These are phyloP conservation scores for Kwoniella shandongensis DNA, from an alignment of 768 basidiomycete species.

Conservation along the genomic window DNA sequence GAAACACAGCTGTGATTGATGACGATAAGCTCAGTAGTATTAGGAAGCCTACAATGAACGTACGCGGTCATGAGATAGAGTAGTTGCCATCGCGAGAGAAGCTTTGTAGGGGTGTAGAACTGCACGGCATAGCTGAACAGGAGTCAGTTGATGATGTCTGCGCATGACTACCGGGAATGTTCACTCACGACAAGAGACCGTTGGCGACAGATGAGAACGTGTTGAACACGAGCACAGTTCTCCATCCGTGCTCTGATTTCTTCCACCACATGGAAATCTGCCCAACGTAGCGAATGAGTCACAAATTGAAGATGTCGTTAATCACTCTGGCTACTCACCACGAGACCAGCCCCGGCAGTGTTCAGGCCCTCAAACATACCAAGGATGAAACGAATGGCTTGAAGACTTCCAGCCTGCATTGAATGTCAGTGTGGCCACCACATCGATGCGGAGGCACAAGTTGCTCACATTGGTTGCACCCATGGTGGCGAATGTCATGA, in stretches of 20 bases:
- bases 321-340: slow-evolving; percentile 14
- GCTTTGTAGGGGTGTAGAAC: slow-evolving; percentile 14
- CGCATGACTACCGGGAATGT: too few relatives aligned
- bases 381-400: slow-evolving; percentile 23
- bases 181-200: slow-evolving; percentile 18
- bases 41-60: not conserved
- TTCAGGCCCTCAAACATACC: slow-evolving; percentile 29
- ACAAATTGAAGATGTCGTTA: not conserved
- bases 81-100: slow-evolving; percentile 17
- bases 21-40: not conserved
- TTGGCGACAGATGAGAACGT: slow-evolving; percentile 35
- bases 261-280: slow-evolving; percentile 37
- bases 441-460: too few relatives aligned
- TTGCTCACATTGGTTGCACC: slow-evolving; percentile 19
- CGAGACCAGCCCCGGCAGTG: slow-evolving; percentile 21
- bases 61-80: slow-evolving; percentile 21
- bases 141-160: not conserved
- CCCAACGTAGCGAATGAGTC: not conserved
- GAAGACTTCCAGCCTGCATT: slow-evolving; percentile 19
- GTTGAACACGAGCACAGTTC: slow-evolving; percentile 39
- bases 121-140: slow-evolving; percentile 14
- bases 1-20: slow-evolving; percentile 10
- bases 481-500: slow-evolving; percentile 27
- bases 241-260: slow-evolving; percentile 32
- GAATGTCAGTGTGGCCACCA: not conserved